Evolutionary conservation across 441 rosid genomes (phyloP).

Genomic region (Erodium moschatum): DNA sequence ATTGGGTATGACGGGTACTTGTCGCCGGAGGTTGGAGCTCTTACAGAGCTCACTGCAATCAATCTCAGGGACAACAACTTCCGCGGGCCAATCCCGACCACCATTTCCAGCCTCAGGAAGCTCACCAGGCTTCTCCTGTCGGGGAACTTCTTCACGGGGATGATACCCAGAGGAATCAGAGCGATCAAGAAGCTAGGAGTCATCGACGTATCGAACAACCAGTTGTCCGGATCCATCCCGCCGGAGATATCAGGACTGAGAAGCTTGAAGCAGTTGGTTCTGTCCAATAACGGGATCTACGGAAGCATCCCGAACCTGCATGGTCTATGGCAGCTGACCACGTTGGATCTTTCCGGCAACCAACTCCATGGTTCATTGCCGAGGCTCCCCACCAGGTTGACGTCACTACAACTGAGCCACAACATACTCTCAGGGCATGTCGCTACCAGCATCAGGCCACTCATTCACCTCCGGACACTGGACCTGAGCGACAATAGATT

Average conservation of each 20-base stretch:
- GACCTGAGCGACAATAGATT: conserved; percentile 48
- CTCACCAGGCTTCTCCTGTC: conserved; percentile 32
- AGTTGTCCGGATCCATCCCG: conserved; percentile 39
- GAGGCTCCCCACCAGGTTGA: conserved; percentile 36
- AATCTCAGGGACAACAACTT: conserved; percentile 36
- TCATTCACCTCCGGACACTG: conserved; percentile 27
- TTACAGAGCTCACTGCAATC: conserved; percentile 43
- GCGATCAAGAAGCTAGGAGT: conserved; percentile 27
- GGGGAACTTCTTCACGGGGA: conserved; percentile 41
- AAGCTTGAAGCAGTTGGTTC: conserved; percentile 28
- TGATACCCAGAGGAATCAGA: conserved; percentile 28
- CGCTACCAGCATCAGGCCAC: conserved; percentile 17
- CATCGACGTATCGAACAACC: conserved; percentile 41
- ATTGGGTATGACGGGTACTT: conserved; percentile 48
- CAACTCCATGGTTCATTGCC: conserved; percentile 37
- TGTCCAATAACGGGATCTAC: conserved; percentile 36
- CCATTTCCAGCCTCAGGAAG: conserved; percentile 36
- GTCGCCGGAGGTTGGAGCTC: conserved; percentile 33
- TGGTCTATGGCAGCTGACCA: conserved; percentile 43
- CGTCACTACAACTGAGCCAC: conserved; percentile 30
- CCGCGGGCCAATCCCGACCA: conserved; percentile 46
- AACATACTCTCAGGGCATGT: conserved; percentile 41
- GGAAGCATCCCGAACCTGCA: conserved; percentile 41
- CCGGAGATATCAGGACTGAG: conserved; percentile 32
- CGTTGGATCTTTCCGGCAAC: conserved; percentile 37